Evolutionary conservation across 805 yeast genomes (phyloP).

Genomic region (Komagataella pastoris): DNA sequence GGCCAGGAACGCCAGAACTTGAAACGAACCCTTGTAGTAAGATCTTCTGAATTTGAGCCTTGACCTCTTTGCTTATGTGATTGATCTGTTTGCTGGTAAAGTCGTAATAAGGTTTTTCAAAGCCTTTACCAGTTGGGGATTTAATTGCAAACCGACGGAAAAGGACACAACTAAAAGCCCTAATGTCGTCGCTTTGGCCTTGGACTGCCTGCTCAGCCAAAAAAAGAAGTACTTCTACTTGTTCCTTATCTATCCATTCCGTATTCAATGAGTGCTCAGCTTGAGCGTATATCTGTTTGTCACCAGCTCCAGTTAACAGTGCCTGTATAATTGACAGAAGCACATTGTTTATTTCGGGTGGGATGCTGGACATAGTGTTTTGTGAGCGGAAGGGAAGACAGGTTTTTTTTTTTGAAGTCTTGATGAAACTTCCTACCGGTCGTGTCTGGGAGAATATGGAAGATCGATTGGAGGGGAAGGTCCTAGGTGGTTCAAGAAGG

Average conservation of each 20-base stretch:
- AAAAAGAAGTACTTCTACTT: slow-evolving; percentile 62
- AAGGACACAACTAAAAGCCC: slow-evolving; percentile 74
- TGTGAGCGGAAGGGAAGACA: not conserved
- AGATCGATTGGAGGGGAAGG: not conserved
- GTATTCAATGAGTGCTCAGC: slow-evolving; percentile 67
- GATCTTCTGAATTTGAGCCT: slow-evolving; percentile 46
- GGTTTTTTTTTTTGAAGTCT: not conserved
- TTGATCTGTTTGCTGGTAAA: slow-evolving; percentile 75
- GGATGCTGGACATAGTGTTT: not conserved
- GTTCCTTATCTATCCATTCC: slow-evolving; percentile 62
- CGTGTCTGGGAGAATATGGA: not conserved
- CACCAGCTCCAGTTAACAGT: not conserved
- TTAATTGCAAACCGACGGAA: slow-evolving; percentile 78
- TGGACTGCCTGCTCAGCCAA: slow-evolving; percentile 66
- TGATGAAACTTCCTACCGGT: not conserved
- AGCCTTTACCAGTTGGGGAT: slow-evolving; percentile 52
- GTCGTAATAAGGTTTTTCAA: slow-evolving; percentile 15
- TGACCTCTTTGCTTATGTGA: slow-evolving; percentile 42
- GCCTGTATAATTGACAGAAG: not conserved
- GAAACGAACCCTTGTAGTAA: slow-evolving; percentile 56
- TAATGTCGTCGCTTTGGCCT: slow-evolving; percentile 45
- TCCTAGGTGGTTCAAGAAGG: not conserved
- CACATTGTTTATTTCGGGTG: not conserved
- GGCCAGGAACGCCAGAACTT: slow-evolving; percentile 47
- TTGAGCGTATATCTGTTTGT: slow-evolving; percentile 3